Percentiles rank a stretch among this genome's conserved stretches.
Evolutionary conservation across 2,329 filamentous ascomycete genomes (phyloP).

Genomic region (Botrytis deweyae): DNA sequence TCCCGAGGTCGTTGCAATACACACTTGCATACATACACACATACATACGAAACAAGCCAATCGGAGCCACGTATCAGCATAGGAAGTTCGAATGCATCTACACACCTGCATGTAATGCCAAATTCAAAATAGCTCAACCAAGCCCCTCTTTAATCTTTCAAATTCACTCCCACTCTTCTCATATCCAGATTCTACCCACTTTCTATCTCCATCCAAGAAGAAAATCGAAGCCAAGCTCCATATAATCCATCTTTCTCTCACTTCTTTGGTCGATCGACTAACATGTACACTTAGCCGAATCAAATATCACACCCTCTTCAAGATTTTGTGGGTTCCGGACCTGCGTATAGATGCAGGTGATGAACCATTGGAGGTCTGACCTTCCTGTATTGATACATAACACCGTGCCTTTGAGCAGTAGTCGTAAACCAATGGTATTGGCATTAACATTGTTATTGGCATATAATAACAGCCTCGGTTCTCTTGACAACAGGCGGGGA

Average conservation of each 20-base stretch:
- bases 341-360: not conserved
- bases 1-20: not conserved
- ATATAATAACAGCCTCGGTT: not conserved
- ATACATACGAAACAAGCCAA: not conserved
- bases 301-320: not conserved
- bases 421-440: not conserved
- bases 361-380: not conserved
- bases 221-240: not conserved
- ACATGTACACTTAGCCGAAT: not conserved
- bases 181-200: not conserved
- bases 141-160: not conserved
- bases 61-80: not conserved
- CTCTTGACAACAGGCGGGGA: not conserved
- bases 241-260: not conserved
- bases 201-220: not conserved
- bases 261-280: not conserved
- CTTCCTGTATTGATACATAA: slow-evolving; percentile 1
- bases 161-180: not conserved
- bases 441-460: not conserved
- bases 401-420: not conserved
- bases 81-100: not conserved
- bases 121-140: not conserved
- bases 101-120: not conserved
- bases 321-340: not conserved
- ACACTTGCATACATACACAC: not conserved